These are phyloP conservation scores for Danielia reshetovae DNA, from an alignment of 805 yeast species.

Conservation along the genomic window DNA sequence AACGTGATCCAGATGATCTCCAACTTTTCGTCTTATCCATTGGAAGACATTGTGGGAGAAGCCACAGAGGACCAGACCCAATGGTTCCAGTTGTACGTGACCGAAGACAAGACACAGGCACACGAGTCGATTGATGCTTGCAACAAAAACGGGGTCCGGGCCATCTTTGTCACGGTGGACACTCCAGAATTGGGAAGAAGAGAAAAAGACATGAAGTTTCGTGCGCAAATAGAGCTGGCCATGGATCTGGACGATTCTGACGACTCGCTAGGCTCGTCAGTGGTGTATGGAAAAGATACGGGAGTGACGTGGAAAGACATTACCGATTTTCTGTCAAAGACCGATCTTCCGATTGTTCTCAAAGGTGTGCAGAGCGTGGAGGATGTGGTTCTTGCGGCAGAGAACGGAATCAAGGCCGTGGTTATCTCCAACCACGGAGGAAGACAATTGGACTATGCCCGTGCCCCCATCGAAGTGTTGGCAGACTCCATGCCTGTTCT, in stretches of 20 bases:
- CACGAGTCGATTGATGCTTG: constrained; percentile 67
- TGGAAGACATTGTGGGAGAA: constrained; percentile 79
- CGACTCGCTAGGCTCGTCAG: constrained; percentile 6
- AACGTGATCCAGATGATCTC: constrained; percentile 84
- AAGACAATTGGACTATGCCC: constrained; percentile 76
- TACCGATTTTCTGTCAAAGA: constrained; percentile 29
- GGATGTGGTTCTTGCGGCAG: constrained; percentile 57
- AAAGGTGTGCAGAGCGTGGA: constrained; percentile 69
- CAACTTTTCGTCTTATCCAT: constrained; percentile 82
- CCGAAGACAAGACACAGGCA: constrained; percentile 56
- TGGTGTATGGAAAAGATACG: constrained; percentile 22
- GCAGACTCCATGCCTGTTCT: constrained; percentile 63
- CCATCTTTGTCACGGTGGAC: constrained; percentile 85
- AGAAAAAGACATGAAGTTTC: constrained; percentile 43
- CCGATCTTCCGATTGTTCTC: constrained; percentile 46
- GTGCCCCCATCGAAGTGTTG: constrained; percentile 72
- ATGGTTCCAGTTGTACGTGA: constrained; percentile 88
- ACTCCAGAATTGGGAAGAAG: constrained; percentile 81
- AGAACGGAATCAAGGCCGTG: constrained; percentile 57
- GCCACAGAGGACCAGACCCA: constrained; percentile 65
- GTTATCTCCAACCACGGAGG: constrained; percentile 90
- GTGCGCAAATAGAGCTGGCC: constrained; percentile 15
- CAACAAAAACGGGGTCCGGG: constrained; percentile 54
- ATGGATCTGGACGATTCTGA: constrained; percentile 4
- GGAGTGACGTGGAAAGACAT: constrained; percentile 34